Evolutionary conservation across 139 green algal genomes (phyloP).

Genomic region (Closterium sp.): DNA sequence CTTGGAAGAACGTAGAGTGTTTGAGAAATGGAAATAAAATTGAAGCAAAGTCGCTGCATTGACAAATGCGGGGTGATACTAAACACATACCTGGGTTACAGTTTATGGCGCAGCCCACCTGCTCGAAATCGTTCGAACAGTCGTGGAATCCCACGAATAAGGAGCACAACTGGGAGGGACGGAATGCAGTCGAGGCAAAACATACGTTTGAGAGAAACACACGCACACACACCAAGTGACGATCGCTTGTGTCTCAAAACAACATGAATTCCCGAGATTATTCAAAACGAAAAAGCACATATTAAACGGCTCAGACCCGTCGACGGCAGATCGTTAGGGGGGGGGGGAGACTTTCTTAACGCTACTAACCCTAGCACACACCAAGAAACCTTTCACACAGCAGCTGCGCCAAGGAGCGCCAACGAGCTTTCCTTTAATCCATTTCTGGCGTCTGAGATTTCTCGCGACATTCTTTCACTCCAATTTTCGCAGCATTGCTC

Average conservation of each 20-base stretch:
- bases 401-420: not conserved
- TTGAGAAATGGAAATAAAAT: not conserved
- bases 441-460: too few species aligned
- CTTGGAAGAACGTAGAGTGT: too few species aligned
- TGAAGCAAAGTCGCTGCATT: not conserved
- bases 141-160: not conserved
- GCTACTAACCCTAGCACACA: too few species aligned
- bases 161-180: not conserved
- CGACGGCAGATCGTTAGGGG: too few species aligned
- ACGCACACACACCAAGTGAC: not conserved
- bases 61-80: not conserved
- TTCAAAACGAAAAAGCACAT: too few species aligned
- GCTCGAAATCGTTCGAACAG: not conserved
- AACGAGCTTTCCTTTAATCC: not conserved
- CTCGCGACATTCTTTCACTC: too few species aligned
- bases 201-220: not conserved
- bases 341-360: too few species aligned
- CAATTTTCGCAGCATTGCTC: too few species aligned
- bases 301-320: too few species aligned
- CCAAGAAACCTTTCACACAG: not conserved
- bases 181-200: not conserved
- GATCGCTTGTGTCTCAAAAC: too few species aligned
- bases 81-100: not conserved
- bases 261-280: too few species aligned
- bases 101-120: not conserved